Evolutionary conservation across 192 early-diverging fungal species (phyloP).

Genomic region (Backusella psychrophila): DNA sequence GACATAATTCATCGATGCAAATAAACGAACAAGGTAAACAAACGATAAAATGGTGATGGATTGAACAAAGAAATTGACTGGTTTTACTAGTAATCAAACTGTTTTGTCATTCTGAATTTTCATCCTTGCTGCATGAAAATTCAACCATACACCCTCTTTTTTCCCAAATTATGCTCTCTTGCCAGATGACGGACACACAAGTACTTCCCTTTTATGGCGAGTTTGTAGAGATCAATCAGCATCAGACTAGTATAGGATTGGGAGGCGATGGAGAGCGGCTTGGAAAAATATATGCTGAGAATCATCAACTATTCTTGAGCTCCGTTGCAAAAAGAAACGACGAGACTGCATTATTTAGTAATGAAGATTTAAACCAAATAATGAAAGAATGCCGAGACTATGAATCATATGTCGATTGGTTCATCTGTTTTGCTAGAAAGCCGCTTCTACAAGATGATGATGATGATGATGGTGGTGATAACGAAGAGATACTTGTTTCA

Average conservation of each 20-base stretch:
- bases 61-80: neutral
- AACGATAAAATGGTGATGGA: neutral
- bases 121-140: neutral
- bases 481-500: neutral
- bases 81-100: neutral
- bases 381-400: conserved; percentile 11
- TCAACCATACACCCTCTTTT: conserved; percentile 9
- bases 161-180: conserved; percentile 4
- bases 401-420: conserved; percentile 18
- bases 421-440: conserved; percentile 19
- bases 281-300: conserved; percentile 6
- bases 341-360: neutral
- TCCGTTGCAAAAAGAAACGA: neutral
- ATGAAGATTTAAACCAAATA: neutral
- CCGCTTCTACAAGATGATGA: neutral
- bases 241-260: neutral
- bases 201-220: neutral
- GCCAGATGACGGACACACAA: neutral
- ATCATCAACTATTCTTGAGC: neutral
- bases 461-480: neutral
- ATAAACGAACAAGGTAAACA: conserved; percentile 11
- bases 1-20: neutral
- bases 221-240: conserved; percentile 13
- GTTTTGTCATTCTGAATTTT: neutral
- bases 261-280: conserved; percentile 4